Evolutionary conservation across 192 early-diverging fungal genomes (phyloP).

Genomic region (Coemansia sp.): DNA sequence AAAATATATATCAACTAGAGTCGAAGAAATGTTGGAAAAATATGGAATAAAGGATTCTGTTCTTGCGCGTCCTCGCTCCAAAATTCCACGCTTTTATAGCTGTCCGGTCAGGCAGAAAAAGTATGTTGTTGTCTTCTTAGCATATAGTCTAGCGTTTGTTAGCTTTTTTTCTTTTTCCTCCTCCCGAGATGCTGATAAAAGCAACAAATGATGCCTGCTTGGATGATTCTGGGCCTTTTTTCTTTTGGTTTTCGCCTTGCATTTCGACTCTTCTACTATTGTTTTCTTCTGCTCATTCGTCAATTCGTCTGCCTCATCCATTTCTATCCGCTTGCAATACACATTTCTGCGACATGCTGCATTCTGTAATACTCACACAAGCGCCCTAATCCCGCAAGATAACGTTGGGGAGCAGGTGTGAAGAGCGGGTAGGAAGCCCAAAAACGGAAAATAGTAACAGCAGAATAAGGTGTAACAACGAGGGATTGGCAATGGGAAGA

Average conservation of each 20-base stretch:
- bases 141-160: no score
- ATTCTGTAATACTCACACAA: slow-evolving; percentile 26
- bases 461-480: background rate
- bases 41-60: no score
- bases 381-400: slow-evolving; percentile 11
- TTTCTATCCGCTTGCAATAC: background rate
- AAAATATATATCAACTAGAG: no score
- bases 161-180: no score
- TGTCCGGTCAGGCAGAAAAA: no score
- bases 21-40: no score
- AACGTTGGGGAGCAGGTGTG: slow-evolving; percentile 15
- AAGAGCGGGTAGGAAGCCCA: background rate
- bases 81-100: no score
- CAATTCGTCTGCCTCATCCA: background rate
- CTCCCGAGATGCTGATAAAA: no score
- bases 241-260: slow-evolving; percentile 5
- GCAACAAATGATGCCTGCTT: no score
- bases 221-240: background rate
- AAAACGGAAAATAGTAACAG: background rate
- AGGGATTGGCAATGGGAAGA: slow-evolving; percentile 7
- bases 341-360: slow-evolving; percentile 9
- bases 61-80: no score
- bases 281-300: background rate
- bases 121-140: no score
- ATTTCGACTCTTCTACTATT: slow-evolving; percentile 1